Evolutionary conservation across 2,329 filamentous ascomycete genomes (phyloP), one percentile per base, ranked within the genome.

Genomic region (Helotiales sp.): DNA sequence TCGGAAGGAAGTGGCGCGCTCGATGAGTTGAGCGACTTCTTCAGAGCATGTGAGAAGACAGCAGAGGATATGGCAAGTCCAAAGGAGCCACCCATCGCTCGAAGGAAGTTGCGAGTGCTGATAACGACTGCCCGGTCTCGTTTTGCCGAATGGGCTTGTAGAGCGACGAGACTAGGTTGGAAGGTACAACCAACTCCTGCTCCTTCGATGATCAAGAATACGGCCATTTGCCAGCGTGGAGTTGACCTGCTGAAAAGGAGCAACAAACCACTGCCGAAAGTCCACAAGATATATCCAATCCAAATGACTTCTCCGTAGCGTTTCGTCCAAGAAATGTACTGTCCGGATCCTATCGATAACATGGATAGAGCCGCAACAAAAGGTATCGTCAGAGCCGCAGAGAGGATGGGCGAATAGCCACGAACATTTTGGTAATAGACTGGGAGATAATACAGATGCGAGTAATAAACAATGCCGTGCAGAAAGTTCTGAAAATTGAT

Each of bases 251-350:
- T 77, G 71, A 86, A 87, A 0, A 85, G 72, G 5, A 86, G 78
- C 20, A 83, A 81, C 2, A 90, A 77, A 0, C 86, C 85, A 2
- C 82, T 78, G 2, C 86, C 86, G 57, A 86, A 69, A 0, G 83
- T 85, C 81, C 65, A 78, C 15, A 77, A 43, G 1, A 60, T 61
- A 26, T 71, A 77, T 2, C 75, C 76, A 5, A 37, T 61, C 76
- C 85, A 87, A 47, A 90, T 85, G 1, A 89, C 80, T 69, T 87
- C 85, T 4, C 84, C 85, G 71, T 90, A 90, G 0, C 87, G 82
- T 67, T 86, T 85, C 8, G 73, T 75, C 4, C 83, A 80, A 2
- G 86, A 86, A 40, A 90, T 87, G 70, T 88, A 89, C 58, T 84
- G 82, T 0, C 87, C 87, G 0, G 84, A 84, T 0, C 80, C 43